A percentile compares a stretch with the other conserved stretches of the same genome.
Evolutionary conservation across 2,329 filamentous ascomycete species (phyloP).

Genomic region (Apiospora arundinis): DNA sequence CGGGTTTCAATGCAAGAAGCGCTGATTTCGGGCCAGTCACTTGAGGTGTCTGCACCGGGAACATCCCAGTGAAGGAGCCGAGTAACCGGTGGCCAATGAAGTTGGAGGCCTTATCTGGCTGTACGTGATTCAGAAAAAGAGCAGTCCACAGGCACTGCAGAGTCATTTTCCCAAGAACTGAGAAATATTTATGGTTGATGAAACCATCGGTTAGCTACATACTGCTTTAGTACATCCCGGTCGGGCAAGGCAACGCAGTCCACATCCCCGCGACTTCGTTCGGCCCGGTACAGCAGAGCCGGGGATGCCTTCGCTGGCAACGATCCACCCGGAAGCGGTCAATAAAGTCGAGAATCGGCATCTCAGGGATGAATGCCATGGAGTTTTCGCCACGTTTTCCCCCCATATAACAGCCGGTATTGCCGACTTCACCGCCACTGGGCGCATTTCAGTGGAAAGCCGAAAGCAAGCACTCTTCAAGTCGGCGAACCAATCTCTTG

Average conservation of each 20-base stretch:
- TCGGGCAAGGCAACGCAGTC: background rate
- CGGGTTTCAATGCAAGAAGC: background rate
- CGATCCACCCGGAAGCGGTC: conserved; percentile 8
- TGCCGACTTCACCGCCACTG: background rate
- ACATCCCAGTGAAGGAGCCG: background rate
- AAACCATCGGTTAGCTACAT: background rate
- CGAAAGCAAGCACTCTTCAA: background rate
- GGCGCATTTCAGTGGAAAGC: background rate
- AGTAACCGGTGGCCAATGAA: background rate
- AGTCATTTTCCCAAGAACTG: background rate
- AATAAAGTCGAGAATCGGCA: background rate
- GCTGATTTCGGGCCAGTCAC: background rate
- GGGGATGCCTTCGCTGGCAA: background rate
- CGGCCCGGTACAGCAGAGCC: background rate
- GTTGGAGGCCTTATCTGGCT: background rate
- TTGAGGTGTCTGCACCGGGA: background rate
- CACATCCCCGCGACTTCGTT: background rate
- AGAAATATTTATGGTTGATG: background rate
- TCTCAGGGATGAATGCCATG: background rate
- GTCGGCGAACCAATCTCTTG: background rate
- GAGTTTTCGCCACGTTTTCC: background rate
- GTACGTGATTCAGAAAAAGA: background rate
- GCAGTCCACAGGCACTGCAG: background rate
- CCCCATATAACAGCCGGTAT: background rate
- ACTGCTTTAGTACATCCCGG: background rate